Percentiles rank a stretch among this genome's conserved stretches.
Evolutionary conservation across 73 alveolate species (phyloP).

Genomic region (Tetrahymena elliotti): DNA sequence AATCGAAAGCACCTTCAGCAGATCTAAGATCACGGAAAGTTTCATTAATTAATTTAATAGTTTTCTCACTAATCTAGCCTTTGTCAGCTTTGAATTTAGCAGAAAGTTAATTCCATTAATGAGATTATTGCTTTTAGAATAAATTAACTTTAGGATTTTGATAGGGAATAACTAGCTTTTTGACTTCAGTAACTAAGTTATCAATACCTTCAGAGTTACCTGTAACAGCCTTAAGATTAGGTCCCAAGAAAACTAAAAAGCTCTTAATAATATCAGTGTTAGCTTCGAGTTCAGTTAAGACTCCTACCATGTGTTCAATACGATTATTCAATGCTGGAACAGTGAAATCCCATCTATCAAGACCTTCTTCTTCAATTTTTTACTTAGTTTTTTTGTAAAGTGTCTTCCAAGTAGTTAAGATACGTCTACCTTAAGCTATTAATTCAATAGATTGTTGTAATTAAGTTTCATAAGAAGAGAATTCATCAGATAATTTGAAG

Average conservation of each 20-base stretch:
- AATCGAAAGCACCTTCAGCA: constrained; percentile 97
- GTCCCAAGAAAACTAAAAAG: constrained; percentile 84
- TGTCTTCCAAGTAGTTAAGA: constrained; percentile 88
- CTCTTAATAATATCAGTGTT: constrained; percentile 71
- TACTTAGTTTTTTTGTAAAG: constrained; percentile 78
- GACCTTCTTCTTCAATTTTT: constrained; percentile 75
- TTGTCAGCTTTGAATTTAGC: constrained; percentile 75
- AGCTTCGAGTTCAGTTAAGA: constrained; percentile 74
- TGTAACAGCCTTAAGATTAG: constrained; percentile 92
- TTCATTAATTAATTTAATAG: constrained; percentile 81
- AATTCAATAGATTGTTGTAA: constrained; percentile 71
- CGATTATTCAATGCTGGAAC: constrained; percentile 67
- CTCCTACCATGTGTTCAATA: constrained; percentile 86
- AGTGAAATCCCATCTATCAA: constrained; percentile 92
- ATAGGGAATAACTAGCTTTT: constrained; percentile 71
- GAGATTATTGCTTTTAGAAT: constrained; percentile 70
- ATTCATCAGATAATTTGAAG: constrained; percentile 61
- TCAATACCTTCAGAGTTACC: constrained; percentile 90
- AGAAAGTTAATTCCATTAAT: constrained; percentile 77
- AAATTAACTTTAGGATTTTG: constrained; percentile 77
- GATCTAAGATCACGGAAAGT: constrained; percentile 86
- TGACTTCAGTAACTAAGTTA: constrained; percentile 83
- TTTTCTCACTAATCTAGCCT: constrained; percentile 76
- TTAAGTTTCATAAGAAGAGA: constrained; percentile 49
- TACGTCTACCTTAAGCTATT: constrained; percentile 81